Base-by-base conservation (phyloP, 2,329 filamentous ascomycete species). In the Cadophora luteo-olivacea region DNA sequence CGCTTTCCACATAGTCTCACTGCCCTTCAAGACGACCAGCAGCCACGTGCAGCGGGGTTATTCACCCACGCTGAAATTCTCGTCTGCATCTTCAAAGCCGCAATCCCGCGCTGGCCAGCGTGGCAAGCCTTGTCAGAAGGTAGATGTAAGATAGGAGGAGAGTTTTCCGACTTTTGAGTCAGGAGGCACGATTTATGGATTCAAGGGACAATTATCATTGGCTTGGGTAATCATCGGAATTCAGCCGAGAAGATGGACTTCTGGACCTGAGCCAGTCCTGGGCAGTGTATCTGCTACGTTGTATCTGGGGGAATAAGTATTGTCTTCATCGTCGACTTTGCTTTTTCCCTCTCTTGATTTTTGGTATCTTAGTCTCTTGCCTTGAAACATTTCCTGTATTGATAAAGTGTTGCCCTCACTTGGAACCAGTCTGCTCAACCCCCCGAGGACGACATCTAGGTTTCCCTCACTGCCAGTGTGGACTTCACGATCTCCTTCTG, bases 171-270 rank as follows among this genome's bases (percentile, higher is more conserved):
- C 24, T 12, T 48, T 49, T 57, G 41, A 41, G 41, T 66, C 41
- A 54, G 29, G 36, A 16, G 22, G 2, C 51, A 7, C n/a, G 12
- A 14, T 16, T 24, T 6, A 12, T 36, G 25, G 16, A 60, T 4
- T n/a, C 7, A 24, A 29, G 48, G 57, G 22, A 49, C 7, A 58
- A 66, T 60, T 66, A n/a, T 29, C n/a, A 51, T 58, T 66, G 54
- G 64, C 22, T 61, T n/a, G 55, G 55, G 16, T 61, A 60, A 52
- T 58, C 25, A n/a, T 57, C 54, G 52, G 51, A 19, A 52, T 66
- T 61, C 41, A 66, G 64, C 64, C 64, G 55, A 14, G 22, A 33
- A 11, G n/a, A 60, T 22, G 36, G 5, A 41, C n/a, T 16, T 38
- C 55, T 60, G 11, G 7, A 25, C 55, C 14, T 11, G 14, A 41